Base-by-base conservation (phyloP, 2,329 filamentous ascomycete species). In the Neofusicoccum parvum region DNA sequence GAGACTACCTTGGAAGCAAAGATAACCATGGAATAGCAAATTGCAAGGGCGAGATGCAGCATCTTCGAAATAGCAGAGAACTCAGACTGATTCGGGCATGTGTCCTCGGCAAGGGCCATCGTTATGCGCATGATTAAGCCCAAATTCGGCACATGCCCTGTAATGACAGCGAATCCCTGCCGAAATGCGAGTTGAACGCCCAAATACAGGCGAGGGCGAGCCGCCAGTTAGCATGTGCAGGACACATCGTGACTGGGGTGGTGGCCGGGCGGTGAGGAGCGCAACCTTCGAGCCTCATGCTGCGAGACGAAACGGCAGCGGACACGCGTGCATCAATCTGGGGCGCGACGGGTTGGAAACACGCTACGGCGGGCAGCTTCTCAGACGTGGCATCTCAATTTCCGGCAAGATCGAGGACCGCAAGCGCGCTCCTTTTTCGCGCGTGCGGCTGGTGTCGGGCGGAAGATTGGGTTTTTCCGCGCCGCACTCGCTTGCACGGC, bases 401-500 rank as follows among this genome's bases (percentile, higher is more conserved):
- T 43, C 39, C 20, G 37, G 37, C 20, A 20, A 12, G 54, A 59
- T 59, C 54, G 39, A 46, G 54, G 54, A 59, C 46, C 54, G 54
- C 41, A 46, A 32, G 27, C 27, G 27, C 6, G 54, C 54, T 59
- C 54, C 54, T 59, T 34, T 56, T 46, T 45, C 39, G 53, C 54
- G 54, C 15, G 54, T 60, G 56, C 56, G 56, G 56, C 27, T 23
- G 56, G 56, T n/a, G 27, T 60, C 56, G 56, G 56, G 32, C 43
- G 56, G 56, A 48, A 48, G 17, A 60, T 23, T 20, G 5, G 39
- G 56, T 48, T 48, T 7, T 11, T 60, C 56, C 56, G 43, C 12
- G 56, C 56, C 56, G 56, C 41, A 60, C 56, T 60, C 56, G 56
- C 56, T 60, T 60, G 56, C 56, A 60, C 56, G 41, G 56, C 56